Evolutionary conservation across 768 basidiomycete genomes (phyloP), one percentile per base, ranked within the genome.

Genomic region (Mycena alexandri): DNA sequence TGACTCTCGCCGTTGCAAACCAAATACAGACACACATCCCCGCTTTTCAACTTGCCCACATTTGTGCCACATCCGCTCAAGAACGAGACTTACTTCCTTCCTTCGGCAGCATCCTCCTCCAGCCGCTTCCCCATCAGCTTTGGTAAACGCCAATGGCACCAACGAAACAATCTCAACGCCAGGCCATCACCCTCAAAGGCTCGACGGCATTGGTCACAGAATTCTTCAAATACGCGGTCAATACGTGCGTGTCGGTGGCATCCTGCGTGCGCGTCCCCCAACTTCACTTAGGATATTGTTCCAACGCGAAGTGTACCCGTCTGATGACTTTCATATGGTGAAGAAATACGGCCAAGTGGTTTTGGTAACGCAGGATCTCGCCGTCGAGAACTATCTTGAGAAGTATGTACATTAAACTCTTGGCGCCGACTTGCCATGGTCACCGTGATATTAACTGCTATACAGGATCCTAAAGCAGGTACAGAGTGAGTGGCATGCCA

Each of bases 211-310:
- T 98, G 21, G 97, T 99, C 63, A 97, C 95, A 0, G 98, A 99
- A 74, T 99, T 99, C 85, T 99, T 99, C 86, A 98, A 98, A 82
- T 99, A 96, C 79, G 93, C 94, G n/a, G 95, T 95, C 72, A 98
- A 98, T 83, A 96, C 93, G 95, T 96, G 74, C 33, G 65, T 54
- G 10, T 16, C 34, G 10, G 24, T 21, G 24, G 25, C n/a, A 34
- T 17, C 29, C 25, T 71, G 93, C 84, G 43, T 46, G 38, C 71
- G 24, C 10, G 59, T 19, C 54, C 42, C 46, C 58, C 33, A 29
- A 38, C 12, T 24, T n/a, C 54, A 17, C 44, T 22, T 50, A 98
- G 95, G 17, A 97, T 99, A 73, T 83, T 99, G 60, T 99, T 97
- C 80, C 96, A 99, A 81, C 87, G 98, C 48, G 95, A 95, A 64